These are phyloP conservation scores for Cordyceps tenuipes DNA, from an alignment of 2,329 filamentous ascomycete species.

Conservation along the genomic window DNA sequence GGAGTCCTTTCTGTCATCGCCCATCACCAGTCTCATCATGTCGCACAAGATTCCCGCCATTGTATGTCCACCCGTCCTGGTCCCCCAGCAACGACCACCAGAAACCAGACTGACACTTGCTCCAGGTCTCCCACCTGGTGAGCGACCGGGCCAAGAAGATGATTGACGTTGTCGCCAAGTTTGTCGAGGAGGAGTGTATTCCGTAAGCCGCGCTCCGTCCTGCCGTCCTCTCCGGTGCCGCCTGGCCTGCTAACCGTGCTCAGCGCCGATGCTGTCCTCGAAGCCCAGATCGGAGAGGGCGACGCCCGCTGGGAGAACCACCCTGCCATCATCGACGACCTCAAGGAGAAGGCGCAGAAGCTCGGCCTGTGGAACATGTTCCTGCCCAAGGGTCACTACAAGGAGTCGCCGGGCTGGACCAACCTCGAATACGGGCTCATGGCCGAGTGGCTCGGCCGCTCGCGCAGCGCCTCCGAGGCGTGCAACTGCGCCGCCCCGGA, in stretches of 20 bases:
- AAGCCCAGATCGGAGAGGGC: conserved; percentile 71
- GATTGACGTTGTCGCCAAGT: conserved; percentile 83
- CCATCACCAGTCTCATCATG: conserved; percentile 24
- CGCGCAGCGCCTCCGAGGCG: conserved; percentile 71
- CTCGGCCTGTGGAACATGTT: conserved; percentile 98
- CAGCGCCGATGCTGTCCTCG: conserved; percentile 70
- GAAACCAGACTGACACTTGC: background rate
- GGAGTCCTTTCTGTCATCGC: conserved; percentile 5
- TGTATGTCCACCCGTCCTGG: conserved; percentile 23
- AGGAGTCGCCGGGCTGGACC: conserved; percentile 85
- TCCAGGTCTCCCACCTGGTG: conserved; percentile 49
- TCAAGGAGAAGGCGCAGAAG: conserved; percentile 75
- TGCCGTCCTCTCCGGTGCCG: background rate
- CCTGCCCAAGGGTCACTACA: conserved; percentile 88
- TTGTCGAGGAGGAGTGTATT: conserved; percentile 93
- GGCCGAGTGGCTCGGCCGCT: conserved; percentile 92
- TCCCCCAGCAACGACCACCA: background rate
- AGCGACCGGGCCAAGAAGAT: conserved; percentile 79
- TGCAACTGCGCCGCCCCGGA: conserved; percentile 87
- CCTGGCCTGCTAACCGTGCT: background rate
- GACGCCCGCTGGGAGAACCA: conserved; percentile 71
- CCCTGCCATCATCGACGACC: conserved; percentile 74
- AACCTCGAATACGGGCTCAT: conserved; percentile 97
- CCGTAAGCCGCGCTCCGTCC: conserved; percentile 41
- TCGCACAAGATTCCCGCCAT: conserved; percentile 38